These are phyloP conservation scores for Talaromyces sp. DNA, from an alignment of 2,329 filamentous ascomycete genomes.

Conservation along the genomic window DNA sequence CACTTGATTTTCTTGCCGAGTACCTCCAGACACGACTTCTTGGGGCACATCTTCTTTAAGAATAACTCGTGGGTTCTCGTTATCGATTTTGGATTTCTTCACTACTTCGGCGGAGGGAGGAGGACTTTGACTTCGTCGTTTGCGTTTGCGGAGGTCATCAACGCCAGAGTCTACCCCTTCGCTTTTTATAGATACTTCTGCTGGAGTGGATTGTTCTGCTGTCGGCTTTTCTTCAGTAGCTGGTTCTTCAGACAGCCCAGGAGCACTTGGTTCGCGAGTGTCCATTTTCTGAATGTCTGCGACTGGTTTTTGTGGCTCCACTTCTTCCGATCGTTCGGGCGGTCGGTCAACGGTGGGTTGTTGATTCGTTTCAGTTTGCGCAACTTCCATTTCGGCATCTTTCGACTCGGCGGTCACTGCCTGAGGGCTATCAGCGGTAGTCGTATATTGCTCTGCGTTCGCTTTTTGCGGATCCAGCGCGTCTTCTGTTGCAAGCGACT, in stretches of 20 bases:
- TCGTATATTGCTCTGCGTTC: not conserved
- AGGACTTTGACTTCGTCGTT: slow-evolving; percentile 61
- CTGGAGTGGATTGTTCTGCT: not conserved
- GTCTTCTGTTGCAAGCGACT: not conserved
- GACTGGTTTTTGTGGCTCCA: not conserved
- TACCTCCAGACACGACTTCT: not conserved
- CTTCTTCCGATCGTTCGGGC: not conserved
- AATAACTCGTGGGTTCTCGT: slow-evolving; percentile 36
- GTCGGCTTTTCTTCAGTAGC: not conserved
- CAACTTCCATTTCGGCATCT: not conserved
- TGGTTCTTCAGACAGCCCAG: not conserved
- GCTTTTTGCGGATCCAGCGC: not conserved
- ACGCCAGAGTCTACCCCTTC: slow-evolving; percentile 29
- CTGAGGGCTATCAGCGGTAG: not conserved
- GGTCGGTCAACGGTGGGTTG: not conserved
- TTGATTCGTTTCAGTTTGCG: slow-evolving; percentile 1
- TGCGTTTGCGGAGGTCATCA: slow-evolving; percentile 60
- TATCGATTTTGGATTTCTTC: slow-evolving; percentile 52
- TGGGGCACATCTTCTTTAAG: slow-evolving; percentile 26
- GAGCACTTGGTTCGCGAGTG: not conserved
- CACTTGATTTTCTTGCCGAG: not conserved
- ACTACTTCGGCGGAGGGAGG: slow-evolving; percentile 51
- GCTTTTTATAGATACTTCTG: slow-evolving; percentile 22
- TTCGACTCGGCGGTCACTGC: not conserved
- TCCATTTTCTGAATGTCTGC: not conserved